Evolutionary conservation across 148 eudicot genomes (phyloP), one percentile per base, ranked within the genome.

Genomic region (Agrostemma githago): DNA sequence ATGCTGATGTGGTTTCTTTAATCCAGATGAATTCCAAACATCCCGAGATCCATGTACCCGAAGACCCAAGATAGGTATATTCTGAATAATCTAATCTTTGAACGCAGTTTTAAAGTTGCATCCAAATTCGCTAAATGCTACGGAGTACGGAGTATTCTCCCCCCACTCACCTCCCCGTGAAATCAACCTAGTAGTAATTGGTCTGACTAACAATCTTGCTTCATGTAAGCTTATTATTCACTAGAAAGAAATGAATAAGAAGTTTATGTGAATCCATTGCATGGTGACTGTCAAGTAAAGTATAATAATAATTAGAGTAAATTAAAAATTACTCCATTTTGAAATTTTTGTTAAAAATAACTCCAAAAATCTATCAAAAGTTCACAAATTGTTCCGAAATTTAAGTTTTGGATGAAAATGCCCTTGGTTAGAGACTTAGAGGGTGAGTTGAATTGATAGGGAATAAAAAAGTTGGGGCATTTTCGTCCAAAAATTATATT

Each of bases 1-100:
- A 73, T 11, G 70, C 64, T 72, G 70, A 67, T 54, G 46, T 43
- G 48, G 8, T 57, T 53, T 72, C 41, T 58, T 69, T 58, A 66
- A 51, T 44, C 68, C 89, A 95, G 99, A 95, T 85, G 99, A 95
- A 80, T 95, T 95, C 83, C 99, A 95, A 84, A 92, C 99, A 34
- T 80, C 97, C 77, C 79, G 97, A 84, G 84, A 61, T 78, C 99
- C 97, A 62, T 85, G 87, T 79, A 10, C 96, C 61, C 89, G 99
- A 64, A 89, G 99, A 77, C 99, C 99, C 59, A 85, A 79, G 76
- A 95, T 95, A 74, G 96, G 99, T 90, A 79, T 81, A 67, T 5
- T 68, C 39, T 39, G 15, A 21, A 41, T 37, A 5, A 0, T 21
- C 5, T 48, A 10, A 8, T 53, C 17, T 15, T 11, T 61, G 63